phyloP scores from a whole-genome alignment of 768 basidiomycete species.

The Pleurotus tuber-regium region DNA sequence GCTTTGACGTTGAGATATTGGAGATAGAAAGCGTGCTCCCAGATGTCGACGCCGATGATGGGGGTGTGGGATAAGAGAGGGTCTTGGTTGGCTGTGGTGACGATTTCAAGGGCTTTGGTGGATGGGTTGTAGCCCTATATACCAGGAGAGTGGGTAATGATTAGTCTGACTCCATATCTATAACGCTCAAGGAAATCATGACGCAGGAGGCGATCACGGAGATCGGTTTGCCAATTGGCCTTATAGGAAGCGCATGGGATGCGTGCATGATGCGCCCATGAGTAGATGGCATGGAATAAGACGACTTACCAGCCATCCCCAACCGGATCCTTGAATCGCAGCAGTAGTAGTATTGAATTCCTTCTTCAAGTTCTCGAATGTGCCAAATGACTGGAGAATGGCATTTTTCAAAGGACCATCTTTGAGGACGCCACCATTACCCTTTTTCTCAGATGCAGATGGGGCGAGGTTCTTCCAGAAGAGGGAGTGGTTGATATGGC shows the following conservation, averaged over 20 bases:
- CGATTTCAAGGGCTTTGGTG: constrained; percentile 75
- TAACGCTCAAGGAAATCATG: no score
- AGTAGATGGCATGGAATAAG: neutral
- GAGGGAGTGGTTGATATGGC: constrained; percentile 92
- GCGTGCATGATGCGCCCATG: constrained; percentile 10
- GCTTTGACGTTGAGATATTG: constrained; percentile 95
- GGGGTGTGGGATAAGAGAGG: constrained; percentile 75
- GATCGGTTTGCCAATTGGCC: no score
- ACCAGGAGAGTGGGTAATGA: constrained; percentile 1
- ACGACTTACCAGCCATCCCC: constrained; percentile 88
- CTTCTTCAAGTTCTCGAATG: constrained; percentile 67
- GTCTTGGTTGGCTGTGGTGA: constrained; percentile 95
- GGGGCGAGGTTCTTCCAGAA: constrained; percentile 96
- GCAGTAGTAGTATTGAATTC: constrained; percentile 85
- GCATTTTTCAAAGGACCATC: constrained; percentile 67
- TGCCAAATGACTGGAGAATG: constrained; percentile 63
- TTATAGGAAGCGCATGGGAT: no score
- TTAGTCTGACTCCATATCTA: no score
- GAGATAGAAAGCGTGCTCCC: constrained; percentile 96
- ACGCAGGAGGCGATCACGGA: no score
- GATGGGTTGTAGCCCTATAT: constrained; percentile 65
- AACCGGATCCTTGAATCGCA: constrained; percentile 89
- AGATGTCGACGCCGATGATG: constrained; percentile 90
- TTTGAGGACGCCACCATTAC: constrained; percentile 55
- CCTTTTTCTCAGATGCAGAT: constrained; percentile 46